Evolutionary conservation across 2,329 filamentous ascomycete genomes (phyloP).

Genomic region (Botryotinia convoluta): DNA sequence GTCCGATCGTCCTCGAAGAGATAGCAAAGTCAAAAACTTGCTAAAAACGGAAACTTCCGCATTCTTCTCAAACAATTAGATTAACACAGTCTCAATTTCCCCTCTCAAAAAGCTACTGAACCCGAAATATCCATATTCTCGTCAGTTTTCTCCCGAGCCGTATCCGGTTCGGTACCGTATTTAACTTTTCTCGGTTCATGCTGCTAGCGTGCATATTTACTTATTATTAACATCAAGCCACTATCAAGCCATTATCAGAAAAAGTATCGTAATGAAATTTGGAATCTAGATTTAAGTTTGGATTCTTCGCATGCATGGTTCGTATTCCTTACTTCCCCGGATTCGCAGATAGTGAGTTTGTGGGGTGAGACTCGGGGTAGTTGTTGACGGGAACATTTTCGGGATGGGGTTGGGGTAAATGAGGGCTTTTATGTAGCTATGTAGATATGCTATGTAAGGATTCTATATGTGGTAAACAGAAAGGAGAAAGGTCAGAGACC

Average conservation of each 20-base stretch:
- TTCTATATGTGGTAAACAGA: neutral
- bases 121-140: neutral
- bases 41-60: neutral
- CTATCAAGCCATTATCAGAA: constrained; percentile 12
- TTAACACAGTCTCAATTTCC: neutral
- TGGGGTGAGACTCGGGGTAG: neutral
- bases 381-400: neutral
- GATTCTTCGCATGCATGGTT: constrained; percentile 2
- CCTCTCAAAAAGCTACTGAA: neutral
- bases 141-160: neutral
- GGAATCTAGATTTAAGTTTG: constrained; percentile 1
- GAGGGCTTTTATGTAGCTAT: neutral
- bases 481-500: neutral
- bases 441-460: neutral
- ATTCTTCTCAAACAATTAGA: neutral
- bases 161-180: neutral
- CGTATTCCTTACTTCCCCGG: constrained; percentile 13
- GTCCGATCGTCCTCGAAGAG: neutral
- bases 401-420: neutral
- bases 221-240: neutral
- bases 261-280: constrained; percentile 5
- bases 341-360: neutral
- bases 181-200: neutral
- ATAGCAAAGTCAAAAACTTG: neutral
- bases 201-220: constrained; percentile 10